Percentiles rank a stretch among this genome's conserved stretches.
phyloP scores from a whole-genome alignment of 805 yeast species.

The Kurtzmaniella fragi region DNA sequence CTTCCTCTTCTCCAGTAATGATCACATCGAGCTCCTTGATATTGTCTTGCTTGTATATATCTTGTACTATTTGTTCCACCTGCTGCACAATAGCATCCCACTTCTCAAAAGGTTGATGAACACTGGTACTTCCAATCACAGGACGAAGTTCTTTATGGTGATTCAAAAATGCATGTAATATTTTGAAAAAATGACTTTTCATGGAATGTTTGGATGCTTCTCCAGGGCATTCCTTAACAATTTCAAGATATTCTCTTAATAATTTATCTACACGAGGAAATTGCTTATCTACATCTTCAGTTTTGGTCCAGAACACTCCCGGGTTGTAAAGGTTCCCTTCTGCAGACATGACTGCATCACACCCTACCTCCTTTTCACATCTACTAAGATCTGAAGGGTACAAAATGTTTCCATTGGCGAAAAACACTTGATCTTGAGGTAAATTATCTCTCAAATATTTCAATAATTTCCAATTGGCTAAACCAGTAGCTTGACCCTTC shows the following conservation, averaged over 20 bases:
- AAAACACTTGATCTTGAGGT: conserved; percentile 75
- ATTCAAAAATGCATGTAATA: conserved; percentile 75
- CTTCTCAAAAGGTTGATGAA: conserved; percentile 28
- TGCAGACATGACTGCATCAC: conserved; percentile 96
- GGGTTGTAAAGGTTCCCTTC: conserved; percentile 95
- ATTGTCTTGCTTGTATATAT: conserved; percentile 47
- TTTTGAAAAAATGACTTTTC: conserved; percentile 90
- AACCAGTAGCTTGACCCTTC: conserved; percentile 95
- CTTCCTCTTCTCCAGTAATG: conserved; percentile 46
- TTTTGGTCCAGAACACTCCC: conserved; percentile 67
- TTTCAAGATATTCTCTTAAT: conserved; percentile 82
- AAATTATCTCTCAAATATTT: conserved; percentile 72
- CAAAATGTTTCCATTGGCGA: conserved; percentile 92
- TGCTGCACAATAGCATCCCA: conserved; percentile 52
- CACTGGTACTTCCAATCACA: conserved; percentile 53
- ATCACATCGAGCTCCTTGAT: conserved; percentile 55
- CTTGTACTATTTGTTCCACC: conserved; percentile 63
- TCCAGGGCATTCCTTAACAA: conserved; percentile 57
- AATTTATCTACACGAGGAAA: conserved; percentile 84
- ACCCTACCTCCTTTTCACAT: conserved; percentile 56
- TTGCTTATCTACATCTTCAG: conserved; percentile 51
- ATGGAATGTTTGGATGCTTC: conserved; percentile 76
- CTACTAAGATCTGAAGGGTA: conserved; percentile 80
- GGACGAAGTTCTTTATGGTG: conserved; percentile 75
- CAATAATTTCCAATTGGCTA: conserved; percentile 88